Base-by-base conservation (phyloP, 805 yeast species). In the Lachancea mirantina region DNA sequence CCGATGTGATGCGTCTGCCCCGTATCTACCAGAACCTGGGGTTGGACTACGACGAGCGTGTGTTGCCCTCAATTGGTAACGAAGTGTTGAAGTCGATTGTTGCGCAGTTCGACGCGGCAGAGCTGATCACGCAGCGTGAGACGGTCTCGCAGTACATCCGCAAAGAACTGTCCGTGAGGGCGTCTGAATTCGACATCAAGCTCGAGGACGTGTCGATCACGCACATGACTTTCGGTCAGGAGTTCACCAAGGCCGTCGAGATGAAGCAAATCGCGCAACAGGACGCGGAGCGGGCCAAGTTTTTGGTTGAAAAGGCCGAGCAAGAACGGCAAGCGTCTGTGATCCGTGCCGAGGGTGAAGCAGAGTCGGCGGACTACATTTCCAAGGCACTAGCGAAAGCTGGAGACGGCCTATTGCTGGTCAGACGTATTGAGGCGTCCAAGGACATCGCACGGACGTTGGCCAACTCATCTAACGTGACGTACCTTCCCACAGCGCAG, bases 231-330 rank as follows among this genome's bases (percentile, higher is more conserved):
- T 92, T 92, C 59, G 97, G 98, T 34, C 74, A 72, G 44, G 98
- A 92, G 57, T 92, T 92, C 68, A 92, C 98, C 34, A 88, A 84
- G 62, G 97, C 98, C 20, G 98, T 92, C 39, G 98, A 92, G 65
- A 95, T 84, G 65, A 92, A 92, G 60, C 97, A 92, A 64, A 94
- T 92, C 63, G 98, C 98, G 19, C 98, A 92, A 66, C 98, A 92
- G 64, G 98, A 92, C 57, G 97, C 98, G 15, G 97, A 92, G 67
- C 74, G 98, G 47, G 96, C 97, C 38, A 82, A 81, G 53, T 92
- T 76, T 55, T 68, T 84, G 33, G 96, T 92, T 35, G 96, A 88
- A 55, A 82, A 82, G 57, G 97, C 97, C 6, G 96, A 92, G 61
- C 98, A 92, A 65, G 97, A 89, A 61, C 76, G 95, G 57, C 88